phyloP scores from a whole-genome alignment of 2,329 filamentous ascomycete species.

The Geoglossum cookeanum region DNA sequence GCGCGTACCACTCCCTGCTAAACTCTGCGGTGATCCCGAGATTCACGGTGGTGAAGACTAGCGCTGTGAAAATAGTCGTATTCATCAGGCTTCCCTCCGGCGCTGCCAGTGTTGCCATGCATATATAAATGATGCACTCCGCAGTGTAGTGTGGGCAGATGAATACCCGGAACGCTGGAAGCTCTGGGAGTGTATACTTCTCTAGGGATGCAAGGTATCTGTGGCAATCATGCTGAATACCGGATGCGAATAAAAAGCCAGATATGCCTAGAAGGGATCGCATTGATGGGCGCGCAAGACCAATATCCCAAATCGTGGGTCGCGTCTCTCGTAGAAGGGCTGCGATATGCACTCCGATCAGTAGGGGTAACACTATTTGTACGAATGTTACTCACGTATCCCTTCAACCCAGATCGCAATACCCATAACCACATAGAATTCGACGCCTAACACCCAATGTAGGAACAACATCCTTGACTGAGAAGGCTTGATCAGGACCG shows the following conservation, averaged over 20 bases:
- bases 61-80: constrained; percentile 48
- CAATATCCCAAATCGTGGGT: constrained; percentile 18
- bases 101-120: constrained; percentile 55
- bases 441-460: constrained; percentile 62
- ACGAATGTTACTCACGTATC: constrained; percentile 32
- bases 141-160: constrained; percentile 84
- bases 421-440: constrained; percentile 57
- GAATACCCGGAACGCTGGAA: constrained; percentile 50
- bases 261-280: constrained; percentile 37
- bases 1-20: constrained; percentile 60
- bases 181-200: constrained; percentile 66
- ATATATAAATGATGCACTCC: constrained; percentile 68
- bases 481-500: constrained; percentile 44
- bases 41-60: constrained; percentile 59
- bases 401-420: constrained; percentile 74
- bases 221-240: constrained; percentile 58
- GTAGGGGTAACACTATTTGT: background rate
- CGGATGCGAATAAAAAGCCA: constrained; percentile 50
- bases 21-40: constrained; percentile 62
- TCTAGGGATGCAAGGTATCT: constrained; percentile 47
- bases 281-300: constrained; percentile 21
- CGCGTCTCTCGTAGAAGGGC: constrained; percentile 17
- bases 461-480: constrained; percentile 66
- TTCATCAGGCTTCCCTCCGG: constrained; percentile 49
- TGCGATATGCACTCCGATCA: background rate